These are phyloP conservation scores for Colletotrichum limetticola DNA, from an alignment of 2,329 filamentous ascomycete genomes.

Conservation along the genomic window DNA sequence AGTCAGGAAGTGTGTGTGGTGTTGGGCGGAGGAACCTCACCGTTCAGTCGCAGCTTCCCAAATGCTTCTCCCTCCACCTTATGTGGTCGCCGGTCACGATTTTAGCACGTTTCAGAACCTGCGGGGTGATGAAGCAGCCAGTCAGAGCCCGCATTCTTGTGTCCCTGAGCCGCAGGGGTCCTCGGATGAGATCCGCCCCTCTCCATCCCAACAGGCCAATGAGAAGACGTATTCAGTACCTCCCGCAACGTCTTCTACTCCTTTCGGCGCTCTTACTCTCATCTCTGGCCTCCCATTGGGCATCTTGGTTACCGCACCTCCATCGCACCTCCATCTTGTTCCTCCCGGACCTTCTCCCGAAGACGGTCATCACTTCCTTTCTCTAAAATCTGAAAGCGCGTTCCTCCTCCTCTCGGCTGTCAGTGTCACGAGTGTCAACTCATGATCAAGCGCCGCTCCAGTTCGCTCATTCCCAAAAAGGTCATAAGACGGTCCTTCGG, in stretches of 20 bases:
- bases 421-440: not conserved
- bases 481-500: not conserved
- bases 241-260: not conserved
- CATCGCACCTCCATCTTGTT: constrained; percentile 6
- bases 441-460: not conserved
- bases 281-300: constrained; percentile 14
- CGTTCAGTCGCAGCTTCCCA: not conserved
- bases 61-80: not conserved
- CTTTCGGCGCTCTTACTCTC: not conserved
- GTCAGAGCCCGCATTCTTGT: not conserved
- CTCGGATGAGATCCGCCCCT: constrained; percentile 33
- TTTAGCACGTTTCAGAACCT: constrained; percentile 34
- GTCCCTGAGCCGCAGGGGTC: constrained; percentile 13
- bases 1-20: not conserved
- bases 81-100: constrained; percentile 29
- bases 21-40: not conserved
- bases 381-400: constrained; percentile 4
- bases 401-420: not conserved
- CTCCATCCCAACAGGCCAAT: not conserved
- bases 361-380: constrained; percentile 27
- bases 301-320: not conserved
- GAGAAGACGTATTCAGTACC: not conserved
- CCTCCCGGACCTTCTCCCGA: constrained; percentile 11
- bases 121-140: constrained; percentile 27
- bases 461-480: not conserved